Evolutionary conservation across 371 early-diverging fungal genomes (phyloP).

Genomic region (Mucor piriformis): DNA sequence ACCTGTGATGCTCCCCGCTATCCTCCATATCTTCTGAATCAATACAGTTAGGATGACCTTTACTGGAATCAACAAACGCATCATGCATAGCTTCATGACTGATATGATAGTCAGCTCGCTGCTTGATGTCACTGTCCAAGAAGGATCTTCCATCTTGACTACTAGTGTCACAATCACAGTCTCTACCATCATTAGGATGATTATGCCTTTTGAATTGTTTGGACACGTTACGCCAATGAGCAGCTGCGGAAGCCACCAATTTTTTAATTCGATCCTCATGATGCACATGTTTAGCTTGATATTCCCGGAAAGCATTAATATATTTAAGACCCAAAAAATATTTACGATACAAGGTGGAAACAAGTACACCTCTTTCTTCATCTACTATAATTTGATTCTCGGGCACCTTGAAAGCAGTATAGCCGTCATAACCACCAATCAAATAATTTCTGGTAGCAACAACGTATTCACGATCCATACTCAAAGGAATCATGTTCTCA

Average conservation of each 20-base stretch:
- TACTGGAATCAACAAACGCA: constrained; percentile 32
- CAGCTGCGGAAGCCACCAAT: constrained; percentile 24
- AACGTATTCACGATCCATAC: constrained; percentile 45
- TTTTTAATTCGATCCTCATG: constrained; percentile 18
- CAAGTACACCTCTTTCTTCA: constrained; percentile 60
- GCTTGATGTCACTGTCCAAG: constrained; percentile 13
- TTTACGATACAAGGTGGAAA: constrained; percentile 53
- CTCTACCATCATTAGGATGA: constrained; percentile 19
- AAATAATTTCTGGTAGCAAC: constrained; percentile 64
- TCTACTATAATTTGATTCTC: constrained; percentile 52
- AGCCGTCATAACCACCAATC: constrained; percentile 66
- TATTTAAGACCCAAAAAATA: constrained; percentile 65
- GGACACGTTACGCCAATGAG: constrained; percentile 28
- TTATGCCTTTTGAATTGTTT: constrained; percentile 17
- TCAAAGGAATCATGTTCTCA: constrained; percentile 43
- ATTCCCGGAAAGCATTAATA: constrained; percentile 46
- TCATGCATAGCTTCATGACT: constrained; percentile 24
- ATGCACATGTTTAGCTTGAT: constrained; percentile 21
- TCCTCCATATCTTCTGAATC: constrained; percentile 31
- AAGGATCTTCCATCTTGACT: constrained; percentile 11
- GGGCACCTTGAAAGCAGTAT: constrained; percentile 37
- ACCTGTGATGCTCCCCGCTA: background rate
- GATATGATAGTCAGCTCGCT: constrained; percentile 24
- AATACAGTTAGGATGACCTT: constrained; percentile 32
- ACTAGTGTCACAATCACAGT: constrained; percentile 9